Evolutionary conservation across 305 asterid genomes (phyloP), one percentile per base, ranked within the genome.

Genomic region (Fraxinus sp.): DNA sequence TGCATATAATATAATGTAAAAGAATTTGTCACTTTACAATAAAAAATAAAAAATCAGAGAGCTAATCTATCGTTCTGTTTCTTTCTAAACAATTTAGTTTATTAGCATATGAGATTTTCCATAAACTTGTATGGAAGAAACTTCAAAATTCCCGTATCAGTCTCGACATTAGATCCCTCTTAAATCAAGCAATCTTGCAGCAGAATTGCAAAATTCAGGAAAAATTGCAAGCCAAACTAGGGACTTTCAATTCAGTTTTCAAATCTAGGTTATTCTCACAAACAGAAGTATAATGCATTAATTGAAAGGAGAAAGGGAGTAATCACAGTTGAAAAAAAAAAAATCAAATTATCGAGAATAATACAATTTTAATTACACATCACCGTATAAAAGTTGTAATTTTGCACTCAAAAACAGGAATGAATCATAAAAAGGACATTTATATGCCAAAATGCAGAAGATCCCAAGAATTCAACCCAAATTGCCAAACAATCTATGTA

Each of bases 1-100:
- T 91, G 95, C 87, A 73, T 78, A 30, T 85, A 57, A 41, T 41
- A 10, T 41, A 49, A 46, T 77, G 52, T 20, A 74, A 68, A 74
- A 57, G 76, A 79, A 84, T 74, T 78, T 13, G 33, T 3, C 78
- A 72, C 59, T 80, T 74, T 57, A 49, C 36, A 66, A 55, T 72
- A 3, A 13, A 35, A 20, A 7, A 33, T 57, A 37, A 39, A 39
- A 39, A 39, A 70, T 18, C 5, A 74, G 85, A 62, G 41, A 64
- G 44, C 52, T 73, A 36, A 73, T 20, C 59, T 41, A 64, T 16
- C 49, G 55, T 57, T 26, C 36, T 52, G 81, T 66, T 62, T 66
- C 26, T 7, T 16, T 64, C 36, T 20, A 59, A 59, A 59, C 70
- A 59, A 20, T 39, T 39, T n/a, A 39, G 46, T 39, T 39, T 39